A percentile compares a stretch with the other conserved stretches of the same genome.
phyloP scores from a whole-genome alignment of 495 filamentous ascomycete genomes.

The Umbilicaria muhlenbergii region DNA sequence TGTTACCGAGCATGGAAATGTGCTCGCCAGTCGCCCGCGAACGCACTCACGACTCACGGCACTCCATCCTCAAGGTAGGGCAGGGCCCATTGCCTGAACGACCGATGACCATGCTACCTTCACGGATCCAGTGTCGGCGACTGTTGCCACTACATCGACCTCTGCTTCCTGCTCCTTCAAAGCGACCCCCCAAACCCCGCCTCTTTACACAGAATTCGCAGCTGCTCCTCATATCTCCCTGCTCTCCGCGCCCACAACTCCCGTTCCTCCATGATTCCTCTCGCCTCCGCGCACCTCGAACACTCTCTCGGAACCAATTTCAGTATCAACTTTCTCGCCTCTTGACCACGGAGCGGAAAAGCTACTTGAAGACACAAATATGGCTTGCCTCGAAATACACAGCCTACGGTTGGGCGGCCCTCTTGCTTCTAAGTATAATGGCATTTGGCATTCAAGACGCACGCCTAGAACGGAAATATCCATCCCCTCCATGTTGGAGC shows the following conservation, averaged over 20 bases:
- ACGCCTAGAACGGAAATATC: slow-evolving; percentile 54
- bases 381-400: slow-evolving; percentile 44
- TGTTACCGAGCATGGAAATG: too few species aligned
- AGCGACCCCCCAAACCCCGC: slow-evolving; percentile 8
- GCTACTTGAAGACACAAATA: slow-evolving; percentile 48
- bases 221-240: slow-evolving; percentile 30
- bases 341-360: slow-evolving; percentile 59
- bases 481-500: slow-evolving; percentile 60
- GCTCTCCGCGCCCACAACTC: slow-evolving; percentile 52
- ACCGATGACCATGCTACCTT: neutral
- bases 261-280: slow-evolving; percentile 54
- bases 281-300: slow-evolving; percentile 19
- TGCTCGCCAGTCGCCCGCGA: too few species aligned
- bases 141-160: neutral
- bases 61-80: too few species aligned
- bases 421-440: slow-evolving; percentile 34
- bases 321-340: slow-evolving; percentile 47
- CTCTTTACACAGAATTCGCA: slow-evolving; percentile 33
- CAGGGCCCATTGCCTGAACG: too few species aligned
- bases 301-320: slow-evolving; percentile 23
- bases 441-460: slow-evolving; percentile 48
- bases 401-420: slow-evolving; percentile 36
- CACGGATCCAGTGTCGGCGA: neutral
- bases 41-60: too few species aligned
- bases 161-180: slow-evolving; percentile 7